A percentile compares a stretch with the other conserved stretches of the same genome.
Evolutionary conservation across 768 basidiomycete species (phyloP).

Genomic region (Collybia nuda): DNA sequence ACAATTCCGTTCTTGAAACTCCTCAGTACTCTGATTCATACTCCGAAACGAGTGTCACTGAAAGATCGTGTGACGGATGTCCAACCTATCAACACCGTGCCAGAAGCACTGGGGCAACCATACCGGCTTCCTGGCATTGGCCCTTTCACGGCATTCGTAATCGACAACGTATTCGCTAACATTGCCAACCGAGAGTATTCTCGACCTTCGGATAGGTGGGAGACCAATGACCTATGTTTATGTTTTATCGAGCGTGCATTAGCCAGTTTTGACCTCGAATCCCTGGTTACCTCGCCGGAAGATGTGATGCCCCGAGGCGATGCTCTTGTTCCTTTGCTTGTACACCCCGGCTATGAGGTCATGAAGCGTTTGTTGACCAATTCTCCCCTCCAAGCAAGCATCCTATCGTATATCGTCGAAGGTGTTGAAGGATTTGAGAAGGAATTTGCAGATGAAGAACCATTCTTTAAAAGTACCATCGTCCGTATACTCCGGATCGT

Average conservation of each 20-base stretch:
- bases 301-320: slow-evolving; percentile 53
- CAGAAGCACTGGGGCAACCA: slow-evolving; percentile 77
- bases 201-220: slow-evolving; percentile 78
- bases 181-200: slow-evolving; percentile 75
- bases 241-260: slow-evolving; percentile 84
- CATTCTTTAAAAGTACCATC: slow-evolving; percentile 73
- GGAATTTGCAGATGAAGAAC: slow-evolving; percentile 65
- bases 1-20: slow-evolving; percentile 88
- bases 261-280: slow-evolving; percentile 79
- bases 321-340: slow-evolving; percentile 50
- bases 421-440: slow-evolving; percentile 78
- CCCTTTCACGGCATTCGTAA: slow-evolving; percentile 82
- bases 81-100: slow-evolving; percentile 71
- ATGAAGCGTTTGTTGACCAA: slow-evolving; percentile 76
- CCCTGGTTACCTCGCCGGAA: slow-evolving; percentile 58
- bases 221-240: slow-evolving; percentile 81
- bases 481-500: slow-evolving; percentile 81
- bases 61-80: slow-evolving; percentile 58
- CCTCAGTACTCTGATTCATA: slow-evolving; percentile 80
- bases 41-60: slow-evolving; percentile 68
- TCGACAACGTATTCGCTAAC: slow-evolving; percentile 86
- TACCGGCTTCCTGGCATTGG: slow-evolving; percentile 79
- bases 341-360: slow-evolving; percentile 88
- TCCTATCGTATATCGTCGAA: slow-evolving; percentile 80
- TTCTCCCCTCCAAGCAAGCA: slow-evolving; percentile 66